A percentile compares a stretch with the other conserved stretches of the same genome.
phyloP scores from a whole-genome alignment of 495 filamentous ascomycete genomes.

The Penicillium macrosclerotiorum region DNA sequence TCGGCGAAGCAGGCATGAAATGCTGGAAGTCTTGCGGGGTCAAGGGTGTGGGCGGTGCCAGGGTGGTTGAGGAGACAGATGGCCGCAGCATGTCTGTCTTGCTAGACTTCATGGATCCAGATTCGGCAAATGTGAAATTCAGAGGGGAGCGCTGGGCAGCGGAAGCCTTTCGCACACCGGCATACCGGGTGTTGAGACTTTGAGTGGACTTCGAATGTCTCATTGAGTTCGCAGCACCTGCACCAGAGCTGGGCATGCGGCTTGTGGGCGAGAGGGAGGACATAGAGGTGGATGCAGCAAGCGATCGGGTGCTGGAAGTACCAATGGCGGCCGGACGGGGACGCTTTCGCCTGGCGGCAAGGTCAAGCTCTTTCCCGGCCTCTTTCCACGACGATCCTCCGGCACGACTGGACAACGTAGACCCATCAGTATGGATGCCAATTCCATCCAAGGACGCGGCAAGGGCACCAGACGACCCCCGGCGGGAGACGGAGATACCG shows the following conservation, averaged over 20 bases:
- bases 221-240: conserved; percentile 34
- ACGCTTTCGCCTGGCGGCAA: conserved; percentile 54
- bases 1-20: conserved; percentile 39
- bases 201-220: conserved; percentile 56
- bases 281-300: conserved; percentile 40
- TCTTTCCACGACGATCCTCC: conserved; percentile 38
- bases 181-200: conserved; percentile 47
- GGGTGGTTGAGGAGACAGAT: conserved; percentile 35
- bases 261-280: conserved; percentile 41
- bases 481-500: conserved; percentile 32
- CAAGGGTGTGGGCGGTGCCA: conserved; percentile 49
- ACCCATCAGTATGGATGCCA: conserved; percentile 34
- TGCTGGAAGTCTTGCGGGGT: conserved; percentile 46
- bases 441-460: conserved; percentile 39
- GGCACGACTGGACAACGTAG: conserved; percentile 21
- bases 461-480: conserved; percentile 44
- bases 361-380: conserved; percentile 45
- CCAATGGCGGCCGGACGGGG: conserved; percentile 54
- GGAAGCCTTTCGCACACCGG: conserved; percentile 51
- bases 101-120: conserved; percentile 37
- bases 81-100: conserved; percentile 44
- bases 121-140: conserved; percentile 49
- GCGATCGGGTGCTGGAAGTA: conserved; percentile 38
- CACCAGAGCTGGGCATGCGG: conserved; percentile 35
- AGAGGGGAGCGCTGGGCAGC: conserved; percentile 52